phyloP scores from a whole-genome alignment of 805 yeast species.

The Scheffersomyces stipitis region DNA sequence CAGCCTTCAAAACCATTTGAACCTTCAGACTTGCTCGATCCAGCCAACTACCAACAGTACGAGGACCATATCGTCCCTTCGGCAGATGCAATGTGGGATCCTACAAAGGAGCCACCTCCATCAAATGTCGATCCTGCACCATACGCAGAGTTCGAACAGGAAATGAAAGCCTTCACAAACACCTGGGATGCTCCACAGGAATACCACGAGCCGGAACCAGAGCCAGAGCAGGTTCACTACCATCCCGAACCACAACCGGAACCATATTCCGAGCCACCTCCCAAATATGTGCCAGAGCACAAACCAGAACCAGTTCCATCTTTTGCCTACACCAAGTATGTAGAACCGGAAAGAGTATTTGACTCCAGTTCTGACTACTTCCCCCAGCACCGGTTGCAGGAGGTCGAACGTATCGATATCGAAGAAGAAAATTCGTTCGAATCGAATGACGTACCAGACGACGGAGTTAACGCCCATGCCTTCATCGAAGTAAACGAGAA shows the following conservation, averaged over 20 bases:
- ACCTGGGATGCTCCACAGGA: conserved; percentile 28
- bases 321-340: background rate
- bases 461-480: conserved; percentile 1
- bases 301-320: background rate
- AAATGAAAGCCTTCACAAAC: conserved; percentile 18
- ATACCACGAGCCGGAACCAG: conserved; percentile 1
- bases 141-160: conserved; percentile 10
- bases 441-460: conserved; percentile 1
- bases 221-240: conserved; percentile 1
- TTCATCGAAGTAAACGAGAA: conserved; percentile 9
- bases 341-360: conserved; percentile 31
- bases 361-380: conserved; percentile 25
- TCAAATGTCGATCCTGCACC: conserved; percentile 3
- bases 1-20: conserved; percentile 1
- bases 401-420: background rate
- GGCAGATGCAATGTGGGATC: conserved; percentile 41
- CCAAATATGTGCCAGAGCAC: too few species aligned
- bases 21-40: conserved; percentile 29
- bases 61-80: conserved; percentile 7
- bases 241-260: background rate
- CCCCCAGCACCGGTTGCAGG: conserved; percentile 25
- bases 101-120: conserved; percentile 46
- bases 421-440: background rate
- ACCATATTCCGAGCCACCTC: conserved; percentile 1
- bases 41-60: conserved; percentile 27